phyloP scores from a whole-genome alignment of 495 filamentous ascomycete species.

The Thermochaetoides thermophila region DNA sequence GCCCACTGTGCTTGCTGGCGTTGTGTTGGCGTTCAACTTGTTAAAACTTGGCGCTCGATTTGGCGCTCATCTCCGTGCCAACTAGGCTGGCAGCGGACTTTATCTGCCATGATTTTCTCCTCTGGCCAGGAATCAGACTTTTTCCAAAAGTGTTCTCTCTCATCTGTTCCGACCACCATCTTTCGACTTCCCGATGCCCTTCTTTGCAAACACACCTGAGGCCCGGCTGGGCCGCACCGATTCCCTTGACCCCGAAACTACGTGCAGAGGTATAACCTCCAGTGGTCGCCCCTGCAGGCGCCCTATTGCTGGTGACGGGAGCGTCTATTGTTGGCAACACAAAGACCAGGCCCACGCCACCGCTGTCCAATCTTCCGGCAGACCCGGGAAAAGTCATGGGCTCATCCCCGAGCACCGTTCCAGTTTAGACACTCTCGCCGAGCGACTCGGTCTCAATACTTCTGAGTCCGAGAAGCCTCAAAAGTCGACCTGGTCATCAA shows the following conservation, averaged over 20 bases:
- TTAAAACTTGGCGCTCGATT: too few species aligned
- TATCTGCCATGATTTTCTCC: too few species aligned
- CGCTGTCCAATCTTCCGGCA: too few species aligned
- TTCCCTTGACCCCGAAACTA: slow-evolving; percentile 67
- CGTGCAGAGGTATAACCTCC: slow-evolving; percentile 74
- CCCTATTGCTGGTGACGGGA: slow-evolving; percentile 31
- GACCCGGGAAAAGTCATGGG: too few species aligned
- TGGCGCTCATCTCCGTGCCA: too few species aligned
- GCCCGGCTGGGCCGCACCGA: slow-evolving; percentile 60
- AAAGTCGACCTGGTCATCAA: slow-evolving; percentile 16
- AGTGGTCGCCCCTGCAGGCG: slow-evolving; percentile 69
- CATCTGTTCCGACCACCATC: background rate
- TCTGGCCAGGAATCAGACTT: background rate
- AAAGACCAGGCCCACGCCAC: slow-evolving; percentile 60
- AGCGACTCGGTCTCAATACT: slow-evolving; percentile 53
- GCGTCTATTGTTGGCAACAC: slow-evolving; percentile 80
- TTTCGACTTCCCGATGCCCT: slow-evolving; percentile 44
- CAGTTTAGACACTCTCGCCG: slow-evolving; percentile 73
- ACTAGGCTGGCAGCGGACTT: too few species aligned
- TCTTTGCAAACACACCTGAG: slow-evolving; percentile 74
- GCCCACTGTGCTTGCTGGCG: slow-evolving; percentile 6
- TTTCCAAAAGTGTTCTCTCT: background rate
- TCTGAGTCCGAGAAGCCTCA: slow-evolving; percentile 17
- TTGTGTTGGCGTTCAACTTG: background rate
- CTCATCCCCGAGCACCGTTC: slow-evolving; percentile 41